A percentile compares a stretch with the other conserved stretches of the same genome.
Conservation (phyloP, 352 stramenopile species). For the Globisporangium alternatum region DNA sequence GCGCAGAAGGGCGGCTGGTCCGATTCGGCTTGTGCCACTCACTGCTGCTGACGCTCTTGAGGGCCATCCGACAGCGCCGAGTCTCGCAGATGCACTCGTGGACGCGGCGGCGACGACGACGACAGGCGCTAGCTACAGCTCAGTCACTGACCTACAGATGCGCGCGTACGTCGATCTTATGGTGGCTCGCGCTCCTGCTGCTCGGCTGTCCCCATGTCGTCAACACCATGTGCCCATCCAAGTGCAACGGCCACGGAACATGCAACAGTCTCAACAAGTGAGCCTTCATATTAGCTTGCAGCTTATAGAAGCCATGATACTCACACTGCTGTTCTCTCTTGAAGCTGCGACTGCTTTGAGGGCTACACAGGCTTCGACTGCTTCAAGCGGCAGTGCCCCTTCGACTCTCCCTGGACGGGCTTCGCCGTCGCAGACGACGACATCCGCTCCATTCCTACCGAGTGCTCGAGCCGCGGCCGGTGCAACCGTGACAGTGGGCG, state of each 20-base stretch:
- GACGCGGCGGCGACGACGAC: neutral
- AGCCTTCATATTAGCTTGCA: neutral
- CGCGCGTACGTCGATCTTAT: neutral
- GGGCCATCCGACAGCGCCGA: too few species aligned
- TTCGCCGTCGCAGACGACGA: constrained; percentile 42
- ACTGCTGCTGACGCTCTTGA: too few species aligned
- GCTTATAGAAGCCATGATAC: neutral
- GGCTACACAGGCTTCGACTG: constrained; percentile 90
- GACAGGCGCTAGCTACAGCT: neutral
- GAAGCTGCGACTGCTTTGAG: constrained; percentile 79
- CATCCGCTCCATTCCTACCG: constrained; percentile 35
- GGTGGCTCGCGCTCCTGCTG: constrained; percentile 1
- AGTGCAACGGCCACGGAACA: constrained; percentile 61
- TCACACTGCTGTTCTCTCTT: neutral
- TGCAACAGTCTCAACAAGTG: constrained; percentile 61
- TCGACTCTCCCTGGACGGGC: constrained; percentile 56
- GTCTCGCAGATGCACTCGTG: neutral
- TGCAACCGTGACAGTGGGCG: constrained; percentile 73
- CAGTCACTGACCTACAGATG: neutral
- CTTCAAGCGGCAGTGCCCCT: constrained; percentile 67
- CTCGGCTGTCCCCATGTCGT: constrained; percentile 12
- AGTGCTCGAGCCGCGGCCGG: constrained; percentile 71
- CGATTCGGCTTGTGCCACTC: too few species aligned
- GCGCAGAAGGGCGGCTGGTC: too few species aligned
- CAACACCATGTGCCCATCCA: constrained; percentile 43